Percentiles rank a stretch among this genome's conserved stretches.
Evolutionary conservation across 257 asterid species (phyloP).

Genomic region (Nyctanthes arbortristis): DNA sequence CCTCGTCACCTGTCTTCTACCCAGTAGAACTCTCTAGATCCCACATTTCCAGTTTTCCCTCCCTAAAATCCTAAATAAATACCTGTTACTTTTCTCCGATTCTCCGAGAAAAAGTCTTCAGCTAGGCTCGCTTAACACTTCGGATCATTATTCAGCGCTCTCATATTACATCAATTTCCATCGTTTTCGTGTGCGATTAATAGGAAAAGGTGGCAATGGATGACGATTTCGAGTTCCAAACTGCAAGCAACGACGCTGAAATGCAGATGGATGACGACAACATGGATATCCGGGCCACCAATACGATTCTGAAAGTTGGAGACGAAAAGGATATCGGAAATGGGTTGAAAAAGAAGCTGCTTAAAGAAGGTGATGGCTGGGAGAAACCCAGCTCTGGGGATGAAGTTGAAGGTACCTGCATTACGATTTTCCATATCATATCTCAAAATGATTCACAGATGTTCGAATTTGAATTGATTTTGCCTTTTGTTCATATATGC

Average conservation of each 20-base stretch:
- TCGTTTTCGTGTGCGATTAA: neutral
- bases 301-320: conserved; percentile 33
- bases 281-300: conserved; percentile 5
- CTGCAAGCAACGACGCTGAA: conserved; percentile 16
- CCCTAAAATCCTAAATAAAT: neutral
- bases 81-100: neutral
- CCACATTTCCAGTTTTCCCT: conserved; percentile 7
- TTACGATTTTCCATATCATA: neutral
- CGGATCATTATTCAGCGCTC: neutral
- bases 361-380: conserved; percentile 49
- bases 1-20: neutral
- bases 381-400: conserved; percentile 46
- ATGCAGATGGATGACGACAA: neutral
- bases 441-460: neutral
- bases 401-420: conserved; percentile 50
- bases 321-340: conserved; percentile 42
- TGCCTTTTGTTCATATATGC: conserved; percentile 29
- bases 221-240: conserved; percentile 42
- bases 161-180: neutral
- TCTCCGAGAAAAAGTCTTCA: neutral
- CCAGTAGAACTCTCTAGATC: neutral
- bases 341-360: conserved; percentile 48
- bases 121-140: neutral
- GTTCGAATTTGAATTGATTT: neutral
- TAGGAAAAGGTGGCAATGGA: conserved; percentile 25